These are phyloP conservation scores for Chamaecrista fasciculata DNA, from an alignment of 306 rosid species.

Conservation along the genomic window DNA sequence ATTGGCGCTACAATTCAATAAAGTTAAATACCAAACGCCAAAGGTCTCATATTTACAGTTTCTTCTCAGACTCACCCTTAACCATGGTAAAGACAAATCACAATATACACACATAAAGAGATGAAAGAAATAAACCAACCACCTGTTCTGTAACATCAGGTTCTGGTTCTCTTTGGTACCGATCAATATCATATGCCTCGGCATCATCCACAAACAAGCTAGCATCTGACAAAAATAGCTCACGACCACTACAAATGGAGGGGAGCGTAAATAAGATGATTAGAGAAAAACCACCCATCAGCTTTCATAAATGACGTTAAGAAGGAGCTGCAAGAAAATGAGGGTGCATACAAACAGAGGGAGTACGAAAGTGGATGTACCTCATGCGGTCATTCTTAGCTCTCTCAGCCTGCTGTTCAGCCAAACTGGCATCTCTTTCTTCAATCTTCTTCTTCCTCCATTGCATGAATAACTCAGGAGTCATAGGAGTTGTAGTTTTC, in stretches of 20 bases:
- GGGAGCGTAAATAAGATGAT: conserved; percentile 13
- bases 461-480: conserved; percentile 74
- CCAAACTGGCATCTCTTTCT: conserved; percentile 87
- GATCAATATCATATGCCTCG: conserved; percentile 89
- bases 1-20: not conserved
- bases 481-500: conserved; percentile 73
- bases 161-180: conserved; percentile 70
- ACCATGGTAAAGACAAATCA: not conserved
- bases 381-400: conserved; percentile 98
- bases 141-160: conserved; percentile 45
- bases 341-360: not conserved
- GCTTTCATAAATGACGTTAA: conserved; percentile 7
- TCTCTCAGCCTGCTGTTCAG: conserved; percentile 88
- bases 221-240: conserved; percentile 88
- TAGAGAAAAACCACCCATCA: not conserved
- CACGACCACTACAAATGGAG: conserved; percentile 58
- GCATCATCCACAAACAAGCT: conserved; percentile 96
- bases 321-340: not conserved
- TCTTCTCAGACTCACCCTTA: not conserved
- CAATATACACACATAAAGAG: not conserved
- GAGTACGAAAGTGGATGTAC: conserved; percentile 35
- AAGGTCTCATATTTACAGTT: not conserved
- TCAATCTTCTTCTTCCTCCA: conserved; percentile 89
- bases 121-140: conserved; percentile 44
- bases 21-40: not conserved